These are phyloP conservation scores for Xylariaceae sp. DNA, from an alignment of 2,329 filamentous ascomycete species.

Conservation along the genomic window DNA sequence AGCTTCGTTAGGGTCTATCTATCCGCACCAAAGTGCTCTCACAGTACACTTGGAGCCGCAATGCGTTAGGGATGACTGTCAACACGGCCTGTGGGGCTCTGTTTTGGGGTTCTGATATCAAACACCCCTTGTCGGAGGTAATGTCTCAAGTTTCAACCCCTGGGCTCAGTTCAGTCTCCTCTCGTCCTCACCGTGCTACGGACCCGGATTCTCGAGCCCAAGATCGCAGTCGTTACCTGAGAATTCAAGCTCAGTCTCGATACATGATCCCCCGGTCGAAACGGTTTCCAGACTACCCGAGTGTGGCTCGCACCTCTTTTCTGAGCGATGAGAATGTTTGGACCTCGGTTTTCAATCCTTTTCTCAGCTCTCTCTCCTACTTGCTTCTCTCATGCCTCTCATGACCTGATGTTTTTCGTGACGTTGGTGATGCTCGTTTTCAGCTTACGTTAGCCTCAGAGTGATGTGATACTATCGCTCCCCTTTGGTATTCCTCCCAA, in stretches of 20 bases:
- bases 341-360: background rate
- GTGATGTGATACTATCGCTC: conserved; percentile 13
- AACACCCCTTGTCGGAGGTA: conserved; percentile 15
- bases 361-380: conserved; percentile 1
- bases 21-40: too few relatives aligned
- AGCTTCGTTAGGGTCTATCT: too few relatives aligned
- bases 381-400: conserved; percentile 1
- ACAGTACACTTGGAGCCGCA: too few relatives aligned
- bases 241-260: too few relatives aligned
- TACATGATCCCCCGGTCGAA: conserved; percentile 16
- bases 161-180: background rate
- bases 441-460: conserved; percentile 4
- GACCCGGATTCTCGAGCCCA: conserved; percentile 1
- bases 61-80: too few relatives aligned
- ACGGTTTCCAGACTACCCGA: conserved; percentile 14
- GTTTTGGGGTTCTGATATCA: conserved; percentile 5
- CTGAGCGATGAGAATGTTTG: too few relatives aligned
- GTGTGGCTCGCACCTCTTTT: conserved; percentile 2
- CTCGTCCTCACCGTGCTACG: background rate
- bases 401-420: conserved; percentile 13
- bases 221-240: too few relatives aligned
- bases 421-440: conserved; percentile 7
- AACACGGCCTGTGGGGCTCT: too few relatives aligned
- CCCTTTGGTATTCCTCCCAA: conserved; percentile 8
- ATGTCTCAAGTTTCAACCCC: conserved; percentile 14